These are phyloP conservation scores for Seiridium unicorne DNA, from an alignment of 2,329 filamentous ascomycete species.

Conservation along the genomic window DNA sequence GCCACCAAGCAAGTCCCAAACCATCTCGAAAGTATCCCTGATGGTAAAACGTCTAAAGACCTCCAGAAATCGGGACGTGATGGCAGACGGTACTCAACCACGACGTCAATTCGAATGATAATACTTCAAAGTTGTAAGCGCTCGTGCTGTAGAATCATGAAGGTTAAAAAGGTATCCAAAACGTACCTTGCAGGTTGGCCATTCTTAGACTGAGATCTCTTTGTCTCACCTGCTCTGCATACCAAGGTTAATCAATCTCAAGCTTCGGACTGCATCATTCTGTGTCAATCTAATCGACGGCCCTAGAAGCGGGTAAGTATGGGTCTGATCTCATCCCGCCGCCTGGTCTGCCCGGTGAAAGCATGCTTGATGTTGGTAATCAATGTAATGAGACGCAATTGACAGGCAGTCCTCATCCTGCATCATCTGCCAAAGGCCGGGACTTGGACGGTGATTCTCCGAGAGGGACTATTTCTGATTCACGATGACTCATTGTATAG, in stretches of 20 bases:
- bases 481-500: constrained; percentile 2
- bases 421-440: background rate
- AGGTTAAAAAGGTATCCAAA: background rate
- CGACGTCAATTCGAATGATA: background rate
- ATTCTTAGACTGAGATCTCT: background rate
- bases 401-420: background rate
- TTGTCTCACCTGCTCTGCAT: background rate
- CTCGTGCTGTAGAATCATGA: background rate
- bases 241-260: background rate
- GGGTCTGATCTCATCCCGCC: too few relatives aligned
- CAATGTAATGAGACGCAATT: background rate
- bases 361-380: background rate
- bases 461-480: background rate
- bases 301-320: too few relatives aligned
- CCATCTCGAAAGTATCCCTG: background rate
- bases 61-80: too few relatives aligned
- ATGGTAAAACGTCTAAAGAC: background rate
- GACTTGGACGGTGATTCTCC: background rate
- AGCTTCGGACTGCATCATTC: background rate
- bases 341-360: too few relatives aligned
- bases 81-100: too few relatives aligned
- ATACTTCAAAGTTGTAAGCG: background rate
- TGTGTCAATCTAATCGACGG: background rate
- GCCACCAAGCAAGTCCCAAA: background rate
- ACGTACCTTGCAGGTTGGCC: background rate